Evolutionary conservation across 768 basidiomycete species (phyloP).

Genomic region (Brasilioporus rufonigricans): DNA sequence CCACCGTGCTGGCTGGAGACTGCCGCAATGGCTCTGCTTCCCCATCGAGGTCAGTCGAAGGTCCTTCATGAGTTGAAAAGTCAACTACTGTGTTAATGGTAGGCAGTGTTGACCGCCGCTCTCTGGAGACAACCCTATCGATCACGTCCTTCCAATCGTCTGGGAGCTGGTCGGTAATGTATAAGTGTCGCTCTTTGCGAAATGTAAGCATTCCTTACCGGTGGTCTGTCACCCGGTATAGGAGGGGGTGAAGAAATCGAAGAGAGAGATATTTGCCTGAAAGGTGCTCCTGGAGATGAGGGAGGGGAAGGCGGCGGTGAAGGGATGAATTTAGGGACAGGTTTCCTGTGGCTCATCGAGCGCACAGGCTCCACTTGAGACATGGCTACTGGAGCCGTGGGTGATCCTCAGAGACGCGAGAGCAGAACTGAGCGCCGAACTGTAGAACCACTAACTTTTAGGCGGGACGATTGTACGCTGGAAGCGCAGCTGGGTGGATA

Average conservation of each 20-base stretch:
- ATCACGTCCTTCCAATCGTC: constrained; percentile 37
- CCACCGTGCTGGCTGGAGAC: constrained; percentile 35
- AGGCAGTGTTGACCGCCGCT: constrained; percentile 30
- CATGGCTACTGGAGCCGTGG: constrained; percentile 19
- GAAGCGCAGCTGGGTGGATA: constrained; percentile 26
- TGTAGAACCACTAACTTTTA: constrained; percentile 8
- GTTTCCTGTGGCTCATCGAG: constrained; percentile 66
- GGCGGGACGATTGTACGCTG: constrained; percentile 16
- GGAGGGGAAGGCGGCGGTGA: constrained; percentile 50
- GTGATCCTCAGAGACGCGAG: constrained; percentile 6
- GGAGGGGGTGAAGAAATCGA: constrained; percentile 23
- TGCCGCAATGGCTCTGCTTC: constrained; percentile 29
- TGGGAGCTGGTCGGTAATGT: constrained; percentile 24
- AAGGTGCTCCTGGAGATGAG: constrained; percentile 34
- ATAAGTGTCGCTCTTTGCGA: constrained; percentile 6
- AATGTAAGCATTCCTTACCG: constrained; percentile 22
- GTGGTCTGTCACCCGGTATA: constrained; percentile 27
- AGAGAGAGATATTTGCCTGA: constrained; percentile 32
- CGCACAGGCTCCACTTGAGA: constrained; percentile 28
- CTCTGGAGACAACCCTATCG: constrained; percentile 32
- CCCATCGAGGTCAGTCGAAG: constrained; percentile 23
- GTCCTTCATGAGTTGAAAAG: constrained; percentile 25
- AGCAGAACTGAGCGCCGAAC: constrained; percentile 11
- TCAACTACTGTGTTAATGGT: constrained; percentile 34
- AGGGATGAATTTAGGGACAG: constrained; percentile 64